phyloP scores from a whole-genome alignment of 2,329 filamentous ascomycete genomes.

The Cladosporium sphaerospermum region DNA sequence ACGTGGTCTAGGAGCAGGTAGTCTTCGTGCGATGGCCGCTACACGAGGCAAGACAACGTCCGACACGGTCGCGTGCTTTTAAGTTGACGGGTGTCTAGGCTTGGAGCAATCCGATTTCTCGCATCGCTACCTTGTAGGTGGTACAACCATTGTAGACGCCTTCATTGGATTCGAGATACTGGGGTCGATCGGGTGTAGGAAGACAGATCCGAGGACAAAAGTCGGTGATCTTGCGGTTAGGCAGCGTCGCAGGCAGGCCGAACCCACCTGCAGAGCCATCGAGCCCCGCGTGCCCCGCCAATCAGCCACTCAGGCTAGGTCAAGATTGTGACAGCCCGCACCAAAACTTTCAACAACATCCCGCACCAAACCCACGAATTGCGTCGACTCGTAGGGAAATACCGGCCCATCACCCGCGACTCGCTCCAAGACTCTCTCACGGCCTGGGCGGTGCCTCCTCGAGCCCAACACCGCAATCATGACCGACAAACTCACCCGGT shows the following conservation, averaged over 20 bases:
- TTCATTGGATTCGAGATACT: no score
- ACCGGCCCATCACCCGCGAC: neutral
- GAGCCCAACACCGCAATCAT: constrained; percentile 45
- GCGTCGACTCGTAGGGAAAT: neutral
- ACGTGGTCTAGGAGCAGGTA: no score
- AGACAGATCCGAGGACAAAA: no score
- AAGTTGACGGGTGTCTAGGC: no score
- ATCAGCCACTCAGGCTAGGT: neutral
- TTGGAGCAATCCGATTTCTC: no score
- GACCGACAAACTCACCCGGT: constrained; percentile 94
- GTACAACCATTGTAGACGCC: no score
- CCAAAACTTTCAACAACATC: neutral
- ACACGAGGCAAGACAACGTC: no score
- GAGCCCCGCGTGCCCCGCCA: neutral
- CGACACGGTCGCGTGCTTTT: no score
- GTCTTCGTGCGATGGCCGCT: no score
- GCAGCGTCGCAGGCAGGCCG: neutral
- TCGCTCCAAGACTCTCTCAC: neutral
- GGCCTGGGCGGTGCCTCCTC: constrained; percentile 2
- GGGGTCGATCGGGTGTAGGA: no score
- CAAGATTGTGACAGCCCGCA: neutral
- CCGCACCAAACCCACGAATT: neutral
- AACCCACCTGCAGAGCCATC: no score
- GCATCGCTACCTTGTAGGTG: no score
- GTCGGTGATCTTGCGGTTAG: neutral